A percentile compares a stretch with the other conserved stretches of the same genome.
Conservation (phyloP, 306 rosid genomes). For the Dryas drummondii region DNA sequence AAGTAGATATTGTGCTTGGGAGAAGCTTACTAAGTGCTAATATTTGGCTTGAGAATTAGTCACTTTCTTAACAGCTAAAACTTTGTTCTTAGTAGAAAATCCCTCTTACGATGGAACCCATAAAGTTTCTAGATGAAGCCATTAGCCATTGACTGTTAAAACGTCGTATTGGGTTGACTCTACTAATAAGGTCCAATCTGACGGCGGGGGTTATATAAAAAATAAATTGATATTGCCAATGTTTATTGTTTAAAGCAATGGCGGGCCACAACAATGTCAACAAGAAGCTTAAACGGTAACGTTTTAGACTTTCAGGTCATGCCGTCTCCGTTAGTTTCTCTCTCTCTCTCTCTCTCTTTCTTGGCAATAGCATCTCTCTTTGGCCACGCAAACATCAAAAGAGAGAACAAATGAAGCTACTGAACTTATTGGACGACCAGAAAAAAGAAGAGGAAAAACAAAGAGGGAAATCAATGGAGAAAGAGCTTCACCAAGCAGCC, state of each 20-base stretch:
- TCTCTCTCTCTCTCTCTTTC: no score
- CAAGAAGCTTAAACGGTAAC: not conserved
- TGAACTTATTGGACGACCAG: constrained; percentile 4
- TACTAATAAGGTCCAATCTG: not conserved
- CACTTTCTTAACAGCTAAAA: no score
- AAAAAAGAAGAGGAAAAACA: not conserved
- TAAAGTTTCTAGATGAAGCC: not conserved
- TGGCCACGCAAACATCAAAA: not conserved
- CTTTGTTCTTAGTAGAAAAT: no score
- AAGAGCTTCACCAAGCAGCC: constrained; percentile 20
- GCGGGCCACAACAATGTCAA: no score
- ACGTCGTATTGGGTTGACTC: not conserved
- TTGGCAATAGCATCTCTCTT: not conserved
- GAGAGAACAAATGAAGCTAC: not conserved
- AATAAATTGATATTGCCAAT: not conserved
- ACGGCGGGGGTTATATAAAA: not conserved
- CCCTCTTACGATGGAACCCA: not conserved
- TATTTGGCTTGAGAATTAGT: no score
- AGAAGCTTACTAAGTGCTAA: no score
- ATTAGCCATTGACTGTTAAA: not conserved
- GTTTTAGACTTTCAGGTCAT: not conserved
- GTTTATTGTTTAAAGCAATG: not conserved
- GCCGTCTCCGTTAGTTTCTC: no score
- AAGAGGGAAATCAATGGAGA: constrained; percentile 9
- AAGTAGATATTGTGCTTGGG: no score